These are phyloP conservation scores for Gloeopeniophorella convolvens DNA, from an alignment of 768 basidiomycete species.

Conservation along the genomic window DNA sequence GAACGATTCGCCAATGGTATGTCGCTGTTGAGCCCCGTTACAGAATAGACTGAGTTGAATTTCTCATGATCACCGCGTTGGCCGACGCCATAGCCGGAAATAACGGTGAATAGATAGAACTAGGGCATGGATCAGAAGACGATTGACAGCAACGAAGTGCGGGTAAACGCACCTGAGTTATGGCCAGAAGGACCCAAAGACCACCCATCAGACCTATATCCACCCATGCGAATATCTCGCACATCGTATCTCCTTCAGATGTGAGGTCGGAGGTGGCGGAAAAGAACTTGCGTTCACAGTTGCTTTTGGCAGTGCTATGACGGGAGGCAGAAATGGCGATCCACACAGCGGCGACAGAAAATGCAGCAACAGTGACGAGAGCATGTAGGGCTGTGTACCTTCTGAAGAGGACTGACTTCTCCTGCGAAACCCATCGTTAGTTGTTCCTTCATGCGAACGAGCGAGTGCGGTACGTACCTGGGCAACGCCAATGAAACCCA, in stretches of 20 bases:
- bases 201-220: conserved; percentile 88
- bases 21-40: conserved; percentile 46
- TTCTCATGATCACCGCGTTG: conserved; percentile 79
- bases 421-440: conserved; percentile 35
- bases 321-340: conserved; percentile 71
- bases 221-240: conserved; percentile 89
- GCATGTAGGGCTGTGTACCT: conserved; percentile 66
- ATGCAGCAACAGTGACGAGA: conserved; percentile 47
- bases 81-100: conserved; percentile 59
- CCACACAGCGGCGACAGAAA: conserved; percentile 77
- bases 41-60: conserved; percentile 67
- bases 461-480: conserved; percentile 40
- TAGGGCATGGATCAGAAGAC: conserved; percentile 30
- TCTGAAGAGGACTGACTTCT: conserved; percentile 57
- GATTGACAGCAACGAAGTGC: conserved; percentile 24
- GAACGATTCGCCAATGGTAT: conserved; percentile 58
- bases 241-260: conserved; percentile 63
- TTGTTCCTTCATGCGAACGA: neutral
- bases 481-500: conserved; percentile 84
- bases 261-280: conserved; percentile 29
- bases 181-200: conserved; percentile 75
- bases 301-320: conserved; percentile 62
- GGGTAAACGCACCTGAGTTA: conserved; percentile 56
- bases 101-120: conserved; percentile 43
- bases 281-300: conserved; percentile 61